phyloP scores from a whole-genome alignment of 2,329 filamentous ascomycete species.

The Colletotrichum truncatum region DNA sequence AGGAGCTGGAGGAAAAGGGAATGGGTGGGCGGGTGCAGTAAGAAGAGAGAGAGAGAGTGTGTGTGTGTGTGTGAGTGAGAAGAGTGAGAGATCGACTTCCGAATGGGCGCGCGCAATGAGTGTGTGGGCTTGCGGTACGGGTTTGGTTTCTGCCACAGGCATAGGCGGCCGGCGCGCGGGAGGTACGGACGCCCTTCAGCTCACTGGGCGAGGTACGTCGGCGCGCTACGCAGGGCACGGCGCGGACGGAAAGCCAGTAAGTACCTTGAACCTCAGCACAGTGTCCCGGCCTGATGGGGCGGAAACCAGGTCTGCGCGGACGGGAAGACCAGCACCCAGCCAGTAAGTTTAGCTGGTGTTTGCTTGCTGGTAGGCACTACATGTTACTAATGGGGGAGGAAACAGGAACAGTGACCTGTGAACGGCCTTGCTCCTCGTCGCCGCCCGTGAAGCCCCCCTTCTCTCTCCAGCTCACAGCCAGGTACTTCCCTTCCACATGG shows the following conservation, averaged over 20 bases:
- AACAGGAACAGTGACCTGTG: not conserved
- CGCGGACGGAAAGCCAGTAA: not conserved
- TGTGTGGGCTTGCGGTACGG: slow-evolving; percentile 20
- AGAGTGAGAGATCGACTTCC: not conserved
- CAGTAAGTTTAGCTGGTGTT: too few species aligned
- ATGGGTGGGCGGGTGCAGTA: slow-evolving; percentile 27
- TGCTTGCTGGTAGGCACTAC: not conserved
- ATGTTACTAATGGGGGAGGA: not conserved
- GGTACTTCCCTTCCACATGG: not conserved
- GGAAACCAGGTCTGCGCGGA: too few species aligned
- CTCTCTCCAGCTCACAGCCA: not conserved
- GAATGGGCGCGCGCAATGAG: slow-evolving; percentile 9
- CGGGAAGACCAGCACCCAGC: too few species aligned
- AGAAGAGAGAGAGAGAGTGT: slow-evolving; percentile 13
- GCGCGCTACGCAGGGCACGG: not conserved
- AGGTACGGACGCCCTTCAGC: too few species aligned
- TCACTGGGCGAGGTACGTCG: not conserved
- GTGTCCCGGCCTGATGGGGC: not conserved
- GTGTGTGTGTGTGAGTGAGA: slow-evolving; percentile 1
- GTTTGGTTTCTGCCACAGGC: slow-evolving; percentile 13
- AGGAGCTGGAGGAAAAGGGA: slow-evolving; percentile 30
- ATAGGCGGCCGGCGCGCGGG: slow-evolving; percentile 7
- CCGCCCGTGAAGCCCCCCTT: too few species aligned
- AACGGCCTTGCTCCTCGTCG: not conserved
- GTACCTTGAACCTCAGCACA: not conserved